These are phyloP conservation scores for Erigeron canadensis DNA, from an alignment of 129 eudicot genomes.

Conservation along the genomic window DNA sequence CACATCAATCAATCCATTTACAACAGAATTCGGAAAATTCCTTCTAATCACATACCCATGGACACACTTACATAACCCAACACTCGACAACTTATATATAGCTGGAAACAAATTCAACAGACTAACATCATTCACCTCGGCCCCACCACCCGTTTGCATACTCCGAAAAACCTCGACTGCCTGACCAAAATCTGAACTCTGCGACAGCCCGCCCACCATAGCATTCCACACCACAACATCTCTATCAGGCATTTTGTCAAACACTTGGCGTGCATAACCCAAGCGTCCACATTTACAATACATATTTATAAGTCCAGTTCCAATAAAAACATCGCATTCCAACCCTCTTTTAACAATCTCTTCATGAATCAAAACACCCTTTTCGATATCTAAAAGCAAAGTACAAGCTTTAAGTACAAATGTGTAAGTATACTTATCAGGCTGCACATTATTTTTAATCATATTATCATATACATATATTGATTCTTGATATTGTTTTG, in stretches of 20 bases:
- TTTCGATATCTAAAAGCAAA: constrained; percentile 40
- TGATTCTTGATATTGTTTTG: constrained; percentile 51
- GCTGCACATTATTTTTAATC: constrained; percentile 26
- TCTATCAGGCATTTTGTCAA: constrained; percentile 54
- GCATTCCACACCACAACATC: constrained; percentile 72
- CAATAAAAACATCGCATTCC: constrained; percentile 59
- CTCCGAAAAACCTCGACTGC: constrained; percentile 39
- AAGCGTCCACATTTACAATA: constrained; percentile 57
- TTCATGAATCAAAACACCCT: constrained; percentile 45
- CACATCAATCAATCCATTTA: constrained; percentile 63
- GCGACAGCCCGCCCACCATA: constrained; percentile 55
- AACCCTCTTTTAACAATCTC: constrained; percentile 41
- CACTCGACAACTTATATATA: constrained; percentile 40
- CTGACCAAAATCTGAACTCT: constrained; percentile 35
- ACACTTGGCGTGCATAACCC: constrained; percentile 49
- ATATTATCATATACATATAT: constrained; percentile 43
- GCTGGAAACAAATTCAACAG: constrained; percentile 74
- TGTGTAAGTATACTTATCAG: constrained; percentile 63
- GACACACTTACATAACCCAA: constrained; percentile 41
- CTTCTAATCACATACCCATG: constrained; percentile 59
- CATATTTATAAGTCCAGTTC: constrained; percentile 62
- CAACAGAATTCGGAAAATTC: constrained; percentile 36
- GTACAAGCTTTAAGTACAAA: constrained; percentile 73
- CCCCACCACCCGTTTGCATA: constrained; percentile 44
- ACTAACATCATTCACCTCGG: constrained; percentile 54